Evolutionary conservation across 106 monocot genomes (phyloP), one percentile per base, ranked within the genome.

Genomic region (Allium fistulosum): DNA sequence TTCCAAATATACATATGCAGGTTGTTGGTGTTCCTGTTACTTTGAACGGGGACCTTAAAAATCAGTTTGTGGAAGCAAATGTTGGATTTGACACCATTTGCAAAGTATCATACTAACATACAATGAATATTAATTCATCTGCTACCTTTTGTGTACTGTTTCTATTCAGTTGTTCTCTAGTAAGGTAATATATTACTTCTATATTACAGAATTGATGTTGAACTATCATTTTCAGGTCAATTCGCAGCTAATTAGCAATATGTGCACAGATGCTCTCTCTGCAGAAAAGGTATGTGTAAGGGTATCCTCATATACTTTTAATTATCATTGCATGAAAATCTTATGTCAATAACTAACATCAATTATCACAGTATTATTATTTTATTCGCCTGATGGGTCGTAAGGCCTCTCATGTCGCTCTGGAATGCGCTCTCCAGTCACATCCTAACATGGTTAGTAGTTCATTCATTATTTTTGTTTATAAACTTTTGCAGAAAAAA

Each of bases 401-500:
- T 48, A 94, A 85, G 78, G 94, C 90, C 59, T 94, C 94, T 81
- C 90, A 94, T 79, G 90, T 94, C 50, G 94, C 94, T 52, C 72
- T 94, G 71, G 90, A 94, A 74, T 94, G 94, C 76, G 65, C 94
- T 37, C 90, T 94, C 22, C 94, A 94, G 51, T 90, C 94, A 27
- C 90, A 87, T 81, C 94, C 90, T 57, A 94, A 94, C 69, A 81
- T 90, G 94, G 94, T 94, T 46, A 11, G 59, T 15, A 47, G 68
- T 74, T 56, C 61, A 55, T 11, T 51, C 8, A 49, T 65, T 2
- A 49, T 8, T 37, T 8, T 22, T 65, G 45, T 17, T 62, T 46
- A 37, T 37, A 37, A 37, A 2, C 0, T 37, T 37, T 22, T 1
- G 22, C 22, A 22, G 22, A 22, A 22, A 22, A 22, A 22, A 22